phyloP scores from a whole-genome alignment of 1,284 basidiomycete species.

The Pulveroboletus sp. region DNA sequence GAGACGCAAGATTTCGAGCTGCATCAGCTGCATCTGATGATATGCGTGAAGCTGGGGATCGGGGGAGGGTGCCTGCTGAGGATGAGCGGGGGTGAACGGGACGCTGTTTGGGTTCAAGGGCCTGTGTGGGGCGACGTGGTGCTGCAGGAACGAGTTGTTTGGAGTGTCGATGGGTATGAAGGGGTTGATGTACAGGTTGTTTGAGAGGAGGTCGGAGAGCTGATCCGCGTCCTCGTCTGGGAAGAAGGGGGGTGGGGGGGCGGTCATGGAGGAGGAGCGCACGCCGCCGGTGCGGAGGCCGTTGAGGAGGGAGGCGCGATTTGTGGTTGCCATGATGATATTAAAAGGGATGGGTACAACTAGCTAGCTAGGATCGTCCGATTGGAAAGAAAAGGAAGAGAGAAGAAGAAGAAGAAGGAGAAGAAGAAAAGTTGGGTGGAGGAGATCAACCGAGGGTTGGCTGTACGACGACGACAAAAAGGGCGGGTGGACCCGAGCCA shows the following conservation, averaged over 20 bases:
- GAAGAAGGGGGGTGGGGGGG: slow-evolving; percentile 63
- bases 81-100: slow-evolving; percentile 53
- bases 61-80: slow-evolving; percentile 42
- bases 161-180: slow-evolving; percentile 71
- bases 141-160: slow-evolving; percentile 62
- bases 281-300: slow-evolving; percentile 85
- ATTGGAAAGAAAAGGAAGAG: slow-evolving; percentile 16
- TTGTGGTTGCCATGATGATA: slow-evolving; percentile 58
- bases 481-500: slow-evolving; percentile 20
- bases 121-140: slow-evolving; percentile 45
- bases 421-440: neutral
- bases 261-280: slow-evolving; percentile 60
- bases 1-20: slow-evolving; percentile 75
- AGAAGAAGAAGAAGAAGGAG: neutral
- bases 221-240: slow-evolving; percentile 58
- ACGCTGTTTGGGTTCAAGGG: slow-evolving; percentile 58
- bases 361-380: slow-evolving; percentile 23
- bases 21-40: slow-evolving; percentile 76
- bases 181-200: slow-evolving; percentile 51
- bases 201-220: slow-evolving; percentile 54
- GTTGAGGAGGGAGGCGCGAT: slow-evolving; percentile 78
- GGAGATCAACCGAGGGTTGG: slow-evolving; percentile 10
- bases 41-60: slow-evolving; percentile 55
- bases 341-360: slow-evolving; percentile 39
- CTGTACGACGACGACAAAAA: slow-evolving; percentile 21